Percentiles rank a stretch among this genome's conserved stretches.
These are phyloP conservation scores for Ganoderma sp. DNA, from an alignment of 1,284 basidiomycete species.

Conservation along the genomic window DNA sequence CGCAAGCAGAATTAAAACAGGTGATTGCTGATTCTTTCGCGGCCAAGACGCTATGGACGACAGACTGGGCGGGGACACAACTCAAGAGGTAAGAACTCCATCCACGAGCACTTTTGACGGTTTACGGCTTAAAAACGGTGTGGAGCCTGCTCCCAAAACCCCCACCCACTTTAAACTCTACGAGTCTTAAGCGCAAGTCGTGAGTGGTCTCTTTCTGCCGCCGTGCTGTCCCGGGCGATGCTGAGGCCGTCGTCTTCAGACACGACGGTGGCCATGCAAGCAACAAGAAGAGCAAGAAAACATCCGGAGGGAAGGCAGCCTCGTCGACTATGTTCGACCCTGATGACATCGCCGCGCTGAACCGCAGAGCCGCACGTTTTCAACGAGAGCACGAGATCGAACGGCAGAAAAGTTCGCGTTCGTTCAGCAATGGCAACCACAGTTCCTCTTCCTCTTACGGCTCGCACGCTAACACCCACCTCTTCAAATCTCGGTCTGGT, in stretches of 20 bases:
- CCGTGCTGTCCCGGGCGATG: too few relatives aligned
- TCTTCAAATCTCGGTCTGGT: conserved; percentile 55
- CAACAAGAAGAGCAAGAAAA: conserved; percentile 76
- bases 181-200: conserved; percentile 75
- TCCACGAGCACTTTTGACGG: conserved; percentile 1
- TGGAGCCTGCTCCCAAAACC: conserved; percentile 72
- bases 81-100: conserved; percentile 68
- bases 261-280: conserved; percentile 33
- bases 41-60: conserved; percentile 83
- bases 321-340: conserved; percentile 52
- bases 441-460: conserved; percentile 47
- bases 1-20: conserved; percentile 82
- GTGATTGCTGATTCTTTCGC: conserved; percentile 85
- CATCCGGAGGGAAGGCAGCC: conserved; percentile 51
- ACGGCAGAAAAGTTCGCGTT: conserved; percentile 58
- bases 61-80: conserved; percentile 84
- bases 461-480: conserved; percentile 57
- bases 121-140: conserved; percentile 32
- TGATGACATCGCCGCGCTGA: conserved; percentile 70
- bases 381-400: conserved; percentile 84
- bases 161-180: conserved; percentile 48
- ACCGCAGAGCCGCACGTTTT: conserved; percentile 76
- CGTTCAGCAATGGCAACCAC: conserved; percentile 38
- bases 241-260: conserved; percentile 13
- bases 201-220: conserved; percentile 36